Evolutionary conservation across 345 rosid species (phyloP), one percentile per base, ranked within the genome.

Genomic region (Camelina sativa): DNA sequence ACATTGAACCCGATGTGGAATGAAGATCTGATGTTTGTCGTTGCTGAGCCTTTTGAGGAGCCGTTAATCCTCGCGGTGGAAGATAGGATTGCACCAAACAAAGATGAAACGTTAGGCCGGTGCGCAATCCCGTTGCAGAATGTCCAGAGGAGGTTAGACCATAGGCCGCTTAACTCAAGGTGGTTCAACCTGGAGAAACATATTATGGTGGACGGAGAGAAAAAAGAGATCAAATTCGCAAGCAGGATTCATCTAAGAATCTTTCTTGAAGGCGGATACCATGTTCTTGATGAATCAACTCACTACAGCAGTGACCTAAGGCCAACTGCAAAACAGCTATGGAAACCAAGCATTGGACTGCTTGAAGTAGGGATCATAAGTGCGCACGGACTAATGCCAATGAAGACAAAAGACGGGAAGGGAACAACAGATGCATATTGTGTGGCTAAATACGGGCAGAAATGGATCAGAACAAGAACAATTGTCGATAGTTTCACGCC

Each of bases 371-470:
- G 81, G 60, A 67, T 95, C 76, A 80, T 90, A 54, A 92, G 87
- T 66, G 98, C 98, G 30, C 96, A 90, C 1, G 97, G 98, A 34
- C 68, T 95, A 69, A 85, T 86, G 82, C 97, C 98, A 0, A 87
- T 88, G 92, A 95, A 92, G 86, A 67, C 84, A 3, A 92, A 87
- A 84, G 99, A 95, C 30, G 94, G 94, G 25, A 84, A 86, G 28
- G 94, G 92, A 57, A 85, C 90, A 50, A 90, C 98, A n/a, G 99
- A 95, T 77, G 97, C 99, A 6, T 95, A 90, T 67, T 95, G 99
- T 55, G 99, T 90, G 37, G 99, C 99, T 16, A 95, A 95, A 72
- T 95, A 95, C 19, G 99, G 99, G 11, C 99, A 90, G 82, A 95
- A 95, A 79, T 95, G 99, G 99, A 77, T 95, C 64, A 88, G 99